Percentiles rank a stretch among this genome's conserved stretches.
phyloP scores from a whole-genome alignment of 805 yeast genomes.

The Spencermartinsiella europaea region DNA sequence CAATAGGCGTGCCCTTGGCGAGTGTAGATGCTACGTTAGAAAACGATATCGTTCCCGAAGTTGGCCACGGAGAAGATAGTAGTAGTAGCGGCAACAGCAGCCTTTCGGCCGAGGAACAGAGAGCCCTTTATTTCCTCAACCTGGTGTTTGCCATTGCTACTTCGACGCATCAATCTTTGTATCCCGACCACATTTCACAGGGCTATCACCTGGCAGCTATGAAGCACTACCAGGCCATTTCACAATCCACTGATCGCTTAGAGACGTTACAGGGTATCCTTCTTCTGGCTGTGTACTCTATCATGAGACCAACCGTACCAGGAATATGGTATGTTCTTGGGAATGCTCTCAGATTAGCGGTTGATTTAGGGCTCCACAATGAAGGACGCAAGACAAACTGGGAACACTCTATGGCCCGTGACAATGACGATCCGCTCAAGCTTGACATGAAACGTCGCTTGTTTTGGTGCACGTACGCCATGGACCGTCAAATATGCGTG shows the following conservation, averaged over 20 bases:
- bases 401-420: neutral
- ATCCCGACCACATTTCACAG: conserved; percentile 60
- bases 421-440: conserved; percentile 43
- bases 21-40: conserved; percentile 1
- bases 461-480: conserved; percentile 85
- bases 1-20: conserved; percentile 9
- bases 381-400: conserved; percentile 37
- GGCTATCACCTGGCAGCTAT: conserved; percentile 66
- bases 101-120: conserved; percentile 10
- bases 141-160: conserved; percentile 78
- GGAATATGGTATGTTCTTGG: conserved; percentile 93
- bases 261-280: conserved; percentile 72
- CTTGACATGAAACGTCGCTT: conserved; percentile 68
- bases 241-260: conserved; percentile 53
- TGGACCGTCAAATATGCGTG: conserved; percentile 82
- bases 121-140: conserved; percentile 58
- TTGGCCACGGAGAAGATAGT: too few relatives aligned
- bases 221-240: conserved; percentile 51
- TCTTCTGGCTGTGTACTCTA: conserved; percentile 61
- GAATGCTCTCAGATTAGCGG: conserved; percentile 69
- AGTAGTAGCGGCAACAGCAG: neutral
- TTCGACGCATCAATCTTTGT: conserved; percentile 63
- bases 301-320: conserved; percentile 85
- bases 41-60: neutral
- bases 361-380: conserved; percentile 79